Conservation (phyloP, 768 basidiomycete species). For the Naematelia encephala region DNA sequence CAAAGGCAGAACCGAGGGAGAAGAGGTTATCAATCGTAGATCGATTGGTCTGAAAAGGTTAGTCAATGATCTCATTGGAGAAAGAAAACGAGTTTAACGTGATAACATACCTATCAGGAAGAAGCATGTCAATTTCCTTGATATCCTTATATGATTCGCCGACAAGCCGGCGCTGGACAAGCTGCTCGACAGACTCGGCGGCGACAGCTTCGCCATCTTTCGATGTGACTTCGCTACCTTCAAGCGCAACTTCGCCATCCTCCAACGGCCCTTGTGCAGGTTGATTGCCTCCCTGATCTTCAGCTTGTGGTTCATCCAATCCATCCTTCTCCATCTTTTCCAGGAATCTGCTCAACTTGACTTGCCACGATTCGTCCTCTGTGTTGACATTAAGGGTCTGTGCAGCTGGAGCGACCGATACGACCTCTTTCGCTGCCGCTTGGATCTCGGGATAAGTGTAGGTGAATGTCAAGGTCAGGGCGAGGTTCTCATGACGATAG, state of each 20-base stretch:
- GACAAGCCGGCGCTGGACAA: neutral
- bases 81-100: neutral
- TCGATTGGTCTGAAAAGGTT: neutral
- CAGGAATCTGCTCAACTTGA: neutral
- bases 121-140: constrained; percentile 7
- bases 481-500: neutral
- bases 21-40: neutral
- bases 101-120: constrained; percentile 4
- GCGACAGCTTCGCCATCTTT: neutral
- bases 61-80: neutral
- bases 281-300: neutral
- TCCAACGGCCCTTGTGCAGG: neutral
- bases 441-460: neutral
- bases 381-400: neutral
- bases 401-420: neutral
- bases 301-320: neutral
- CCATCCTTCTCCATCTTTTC: neutral
- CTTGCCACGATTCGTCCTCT: neutral
- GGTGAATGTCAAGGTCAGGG: constrained; percentile 3
- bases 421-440: neutral
- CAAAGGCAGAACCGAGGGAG: neutral
- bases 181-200: neutral
- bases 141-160: neutral
- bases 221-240: neutral
- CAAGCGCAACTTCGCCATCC: neutral